phyloP scores from a whole-genome alignment of 768 basidiomycete genomes.

The Termitomyces sp. region DNA sequence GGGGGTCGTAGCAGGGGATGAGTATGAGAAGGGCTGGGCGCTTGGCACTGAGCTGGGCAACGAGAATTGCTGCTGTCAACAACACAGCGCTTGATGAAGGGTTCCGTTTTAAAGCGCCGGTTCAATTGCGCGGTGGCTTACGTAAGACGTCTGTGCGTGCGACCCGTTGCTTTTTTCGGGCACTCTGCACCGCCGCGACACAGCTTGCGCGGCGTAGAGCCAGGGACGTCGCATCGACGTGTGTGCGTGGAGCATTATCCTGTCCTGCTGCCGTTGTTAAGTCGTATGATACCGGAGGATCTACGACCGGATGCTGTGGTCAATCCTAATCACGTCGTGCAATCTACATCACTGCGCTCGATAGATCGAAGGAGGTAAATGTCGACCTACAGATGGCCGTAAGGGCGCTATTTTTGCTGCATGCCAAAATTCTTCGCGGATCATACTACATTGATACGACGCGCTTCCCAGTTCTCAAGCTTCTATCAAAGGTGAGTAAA shows the following conservation, averaged over 20 bases:
- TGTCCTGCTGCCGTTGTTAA: neutral
- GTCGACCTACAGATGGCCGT: neutral
- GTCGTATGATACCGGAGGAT: neutral
- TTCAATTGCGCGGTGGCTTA: slow-evolving; percentile 15
- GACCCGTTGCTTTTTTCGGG: slow-evolving; percentile 2
- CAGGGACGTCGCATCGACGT: neutral
- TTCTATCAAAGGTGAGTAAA: neutral
- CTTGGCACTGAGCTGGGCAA: slow-evolving; percentile 9
- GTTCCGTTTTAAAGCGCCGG: slow-evolving; percentile 22
- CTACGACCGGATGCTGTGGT: neutral
- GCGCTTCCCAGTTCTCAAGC: neutral
- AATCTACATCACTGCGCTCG: neutral
- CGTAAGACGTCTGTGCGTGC: slow-evolving; percentile 24
- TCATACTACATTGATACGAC: neutral
- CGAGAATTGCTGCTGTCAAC: slow-evolving; percentile 17
- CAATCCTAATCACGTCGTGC: neutral
- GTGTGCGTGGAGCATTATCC: too few species aligned
- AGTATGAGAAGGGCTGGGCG: neutral
- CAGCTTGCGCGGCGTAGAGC: neutral
- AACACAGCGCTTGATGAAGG: slow-evolving; percentile 15
- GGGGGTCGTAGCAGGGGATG: neutral
- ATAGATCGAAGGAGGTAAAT: neutral
- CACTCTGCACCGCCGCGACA: neutral
- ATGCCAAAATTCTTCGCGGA: neutral
- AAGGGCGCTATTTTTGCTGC: neutral